phyloP scores from a whole-genome alignment of 208 protist species.

The Wallacemonas sp. region DNA sequence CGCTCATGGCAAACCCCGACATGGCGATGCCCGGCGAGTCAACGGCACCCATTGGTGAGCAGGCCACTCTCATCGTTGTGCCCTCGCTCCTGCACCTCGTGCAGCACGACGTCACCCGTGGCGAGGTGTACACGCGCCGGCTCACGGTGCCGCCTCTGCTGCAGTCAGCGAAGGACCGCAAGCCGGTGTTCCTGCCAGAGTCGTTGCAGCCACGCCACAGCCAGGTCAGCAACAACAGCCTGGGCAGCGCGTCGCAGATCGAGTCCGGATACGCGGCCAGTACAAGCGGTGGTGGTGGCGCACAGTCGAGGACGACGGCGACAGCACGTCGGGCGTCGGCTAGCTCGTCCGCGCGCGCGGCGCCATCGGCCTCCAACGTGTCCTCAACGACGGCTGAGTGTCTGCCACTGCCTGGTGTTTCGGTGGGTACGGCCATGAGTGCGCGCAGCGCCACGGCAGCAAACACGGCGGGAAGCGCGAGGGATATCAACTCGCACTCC shows the following conservation, averaged over 20 bases:
- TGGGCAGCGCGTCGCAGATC: neutral
- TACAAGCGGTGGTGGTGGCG: neutral
- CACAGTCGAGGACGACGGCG: neutral
- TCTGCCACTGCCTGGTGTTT: too few relatives aligned
- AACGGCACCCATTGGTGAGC: neutral
- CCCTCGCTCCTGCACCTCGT: slow-evolving; percentile 71
- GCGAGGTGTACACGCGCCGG: neutral
- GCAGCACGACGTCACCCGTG: slow-evolving; percentile 28
- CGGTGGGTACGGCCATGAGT: too few relatives aligned
- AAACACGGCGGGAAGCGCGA: neutral
- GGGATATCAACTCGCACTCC: neutral
- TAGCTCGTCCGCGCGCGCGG: neutral
- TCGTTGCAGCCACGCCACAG: neutral
- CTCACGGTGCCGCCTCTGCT: neutral
- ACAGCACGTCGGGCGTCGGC: neutral
- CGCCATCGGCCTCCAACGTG: too few relatives aligned
- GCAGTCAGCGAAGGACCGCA: slow-evolving; percentile 1
- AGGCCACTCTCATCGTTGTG: slow-evolving; percentile 45
- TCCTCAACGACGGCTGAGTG: too few relatives aligned
- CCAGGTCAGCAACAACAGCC: neutral
- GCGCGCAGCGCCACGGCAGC: neutral
- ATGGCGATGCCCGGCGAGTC: slow-evolving; percentile 26
- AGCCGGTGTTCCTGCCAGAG: neutral
- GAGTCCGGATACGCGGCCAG: too few relatives aligned
- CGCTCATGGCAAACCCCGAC: slow-evolving; percentile 47